Base-by-base conservation (phyloP, 805 yeast species). In the Lachancea thermotolerans region DNA sequence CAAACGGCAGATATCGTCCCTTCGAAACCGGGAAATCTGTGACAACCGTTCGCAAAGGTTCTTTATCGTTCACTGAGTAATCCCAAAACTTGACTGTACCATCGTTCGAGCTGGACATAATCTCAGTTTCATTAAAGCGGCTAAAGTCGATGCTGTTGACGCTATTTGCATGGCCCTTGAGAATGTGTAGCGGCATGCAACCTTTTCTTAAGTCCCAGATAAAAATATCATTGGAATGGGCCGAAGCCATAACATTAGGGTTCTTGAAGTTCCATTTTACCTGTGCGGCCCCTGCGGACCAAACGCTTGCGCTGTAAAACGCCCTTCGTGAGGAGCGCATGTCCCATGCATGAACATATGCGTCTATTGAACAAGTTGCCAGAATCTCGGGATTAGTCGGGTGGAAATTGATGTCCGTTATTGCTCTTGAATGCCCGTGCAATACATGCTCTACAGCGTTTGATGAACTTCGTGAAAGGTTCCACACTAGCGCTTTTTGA, bases 401-500 rank as follows among this genome's bases (percentile, higher is more conserved):
- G 58, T 87, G 95, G 70, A 90, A 93, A 62, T 90, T 87, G 47
- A 93, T 88, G 67, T 93, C 99, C 2, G 98, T 89, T 38, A 93
- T 90, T 2, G 99, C 99, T 44, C 99, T 70, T 1, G 83, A 76
- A 62, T 93, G 99, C 15, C 85, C 84, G 63, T 93, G 99, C 17
- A 93, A 69, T 2, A 88, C 89, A 58, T 83, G 86, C 49, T 85
- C 87, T 44, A 93, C 84, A 10, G 97, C 96, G 54, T 78, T 71
- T 8, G 77, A 70, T 0, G 87, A 82, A 18, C 67, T 63, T 51
- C 91, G 68, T 0, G 85, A 80, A 49, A 93, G 66, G 65, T 93
- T 91, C 99, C 99, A 93, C 4, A 93, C 78, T 58, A 93, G 72
- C 1, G 96, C 98, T 67, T 91, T 91, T 60, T 91, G 99, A 63